Conservation (phyloP, 768 basidiomycete species). For the Pleurotus salmoneostramineus region DNA sequence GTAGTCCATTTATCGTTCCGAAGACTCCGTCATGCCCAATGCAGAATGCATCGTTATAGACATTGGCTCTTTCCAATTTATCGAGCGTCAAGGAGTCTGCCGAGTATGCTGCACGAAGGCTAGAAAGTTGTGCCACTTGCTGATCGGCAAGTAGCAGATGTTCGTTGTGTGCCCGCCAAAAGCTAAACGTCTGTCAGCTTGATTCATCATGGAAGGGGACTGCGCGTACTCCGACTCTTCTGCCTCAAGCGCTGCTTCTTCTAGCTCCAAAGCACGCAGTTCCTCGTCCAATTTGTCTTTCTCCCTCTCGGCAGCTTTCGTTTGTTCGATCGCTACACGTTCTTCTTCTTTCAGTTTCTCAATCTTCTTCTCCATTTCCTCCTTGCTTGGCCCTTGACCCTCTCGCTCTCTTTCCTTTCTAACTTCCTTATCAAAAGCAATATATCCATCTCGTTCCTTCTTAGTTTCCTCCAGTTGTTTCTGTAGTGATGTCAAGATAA, state of each 20-base stretch:
- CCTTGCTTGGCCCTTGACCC: constrained; percentile 52
- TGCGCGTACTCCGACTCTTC: constrained; percentile 79
- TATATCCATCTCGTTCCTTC: constrained; percentile 89
- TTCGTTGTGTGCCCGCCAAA: constrained; percentile 79
- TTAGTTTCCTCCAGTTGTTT: constrained; percentile 85
- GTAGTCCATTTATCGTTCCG: constrained; percentile 96
- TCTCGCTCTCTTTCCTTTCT: constrained; percentile 78
- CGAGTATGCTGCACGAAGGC: constrained; percentile 73
- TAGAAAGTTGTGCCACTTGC: constrained; percentile 65
- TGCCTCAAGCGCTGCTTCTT: constrained; percentile 72
- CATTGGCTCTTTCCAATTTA: constrained; percentile 87
- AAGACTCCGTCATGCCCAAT: constrained; percentile 94
- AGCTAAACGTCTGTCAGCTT: constrained; percentile 39
- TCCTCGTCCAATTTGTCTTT: constrained; percentile 74
- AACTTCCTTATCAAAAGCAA: constrained; percentile 87
- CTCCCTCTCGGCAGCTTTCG: constrained; percentile 75
- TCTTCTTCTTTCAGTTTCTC: constrained; percentile 70
- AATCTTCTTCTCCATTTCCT: constrained; percentile 70
- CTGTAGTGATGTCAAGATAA: constrained; percentile 70
- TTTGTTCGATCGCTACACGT: constrained; percentile 63
- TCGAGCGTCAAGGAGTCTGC: constrained; percentile 75
- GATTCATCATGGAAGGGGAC: background rate
- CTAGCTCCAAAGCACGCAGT: constrained; percentile 61
- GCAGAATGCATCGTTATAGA: constrained; percentile 94
- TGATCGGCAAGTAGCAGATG: constrained; percentile 62